Conservation (phyloP, 306 rosid genomes). For the Benincasa hispida region DNA sequence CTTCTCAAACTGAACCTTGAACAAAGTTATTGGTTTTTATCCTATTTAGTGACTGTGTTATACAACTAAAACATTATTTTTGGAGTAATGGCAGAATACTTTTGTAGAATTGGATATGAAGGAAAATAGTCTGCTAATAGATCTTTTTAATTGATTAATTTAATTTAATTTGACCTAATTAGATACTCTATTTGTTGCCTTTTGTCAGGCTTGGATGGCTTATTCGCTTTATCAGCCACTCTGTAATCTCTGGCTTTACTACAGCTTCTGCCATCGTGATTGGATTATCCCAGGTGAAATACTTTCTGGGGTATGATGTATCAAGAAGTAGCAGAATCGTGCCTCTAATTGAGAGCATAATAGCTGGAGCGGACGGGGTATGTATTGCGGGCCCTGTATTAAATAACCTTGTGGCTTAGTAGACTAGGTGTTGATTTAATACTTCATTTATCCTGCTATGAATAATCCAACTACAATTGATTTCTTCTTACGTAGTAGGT, state of each 20-base stretch:
- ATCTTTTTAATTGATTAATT: neutral
- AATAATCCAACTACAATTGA: neutral
- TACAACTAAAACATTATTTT: neutral
- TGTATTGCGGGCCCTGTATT: slow-evolving; percentile 16
- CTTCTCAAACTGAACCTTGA: neutral
- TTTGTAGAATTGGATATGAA: neutral
- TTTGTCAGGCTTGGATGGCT: slow-evolving; percentile 94
- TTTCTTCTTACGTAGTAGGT: neutral
- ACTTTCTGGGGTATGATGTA: slow-evolving; percentile 75
- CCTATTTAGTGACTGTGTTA: neutral
- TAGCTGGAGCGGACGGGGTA: slow-evolving; percentile 87
- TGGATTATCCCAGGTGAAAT: slow-evolving; percentile 87
- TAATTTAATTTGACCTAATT: neutral
- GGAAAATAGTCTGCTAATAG: neutral
- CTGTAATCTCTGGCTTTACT: slow-evolving; percentile 98
- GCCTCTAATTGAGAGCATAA: slow-evolving; percentile 75
- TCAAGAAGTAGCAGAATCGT: slow-evolving; percentile 74
- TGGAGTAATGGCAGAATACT: neutral
- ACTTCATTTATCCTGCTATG: neutral
- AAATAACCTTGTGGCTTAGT: slow-evolving; percentile 11
- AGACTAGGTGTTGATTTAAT: neutral
- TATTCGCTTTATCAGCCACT: slow-evolving; percentile 93
- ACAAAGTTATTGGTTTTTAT: neutral
- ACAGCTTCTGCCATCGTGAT: slow-evolving; percentile 90
- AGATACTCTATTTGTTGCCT: slow-evolving; percentile 1